Evolutionary conservation across 345 rosid species (phyloP).

Genomic region (Dipteronia sinensis): DNA sequence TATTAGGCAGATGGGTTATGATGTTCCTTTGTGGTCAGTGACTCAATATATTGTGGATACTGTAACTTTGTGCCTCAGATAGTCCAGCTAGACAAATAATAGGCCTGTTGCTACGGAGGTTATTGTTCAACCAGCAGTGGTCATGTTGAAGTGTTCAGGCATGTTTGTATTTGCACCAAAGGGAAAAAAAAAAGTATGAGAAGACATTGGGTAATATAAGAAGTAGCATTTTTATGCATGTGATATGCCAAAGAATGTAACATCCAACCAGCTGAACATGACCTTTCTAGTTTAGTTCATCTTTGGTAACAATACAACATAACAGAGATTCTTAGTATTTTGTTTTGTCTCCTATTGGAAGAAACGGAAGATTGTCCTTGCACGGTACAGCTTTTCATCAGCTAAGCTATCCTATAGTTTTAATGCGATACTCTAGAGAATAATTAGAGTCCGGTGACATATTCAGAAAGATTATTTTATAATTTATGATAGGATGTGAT

Average conservation of each 20-base stretch:
- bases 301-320: neutral
- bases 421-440: neutral
- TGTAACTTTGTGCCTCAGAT: neutral
- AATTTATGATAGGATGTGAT: neutral
- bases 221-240: too few species aligned
- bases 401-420: neutral
- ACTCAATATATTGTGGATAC: neutral
- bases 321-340: too few species aligned
- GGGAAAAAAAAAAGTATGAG: too few species aligned
- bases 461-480: neutral
- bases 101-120: neutral
- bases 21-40: too few species aligned
- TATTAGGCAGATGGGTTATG: neutral
- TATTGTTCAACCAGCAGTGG: neutral
- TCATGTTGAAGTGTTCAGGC: neutral
- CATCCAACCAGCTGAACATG: neutral
- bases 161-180: neutral
- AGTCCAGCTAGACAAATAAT: neutral
- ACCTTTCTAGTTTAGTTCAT: neutral
- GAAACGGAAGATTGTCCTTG: too few species aligned
- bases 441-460: neutral
- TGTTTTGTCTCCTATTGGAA: too few species aligned
- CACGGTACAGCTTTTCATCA: too few species aligned
- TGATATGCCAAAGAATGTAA: too few species aligned
- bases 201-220: too few species aligned